Percentiles rank a stretch among this genome's conserved stretches.
phyloP scores from a whole-genome alignment of 2,329 filamentous ascomycete species.

The Hypoxylon sp. region DNA sequence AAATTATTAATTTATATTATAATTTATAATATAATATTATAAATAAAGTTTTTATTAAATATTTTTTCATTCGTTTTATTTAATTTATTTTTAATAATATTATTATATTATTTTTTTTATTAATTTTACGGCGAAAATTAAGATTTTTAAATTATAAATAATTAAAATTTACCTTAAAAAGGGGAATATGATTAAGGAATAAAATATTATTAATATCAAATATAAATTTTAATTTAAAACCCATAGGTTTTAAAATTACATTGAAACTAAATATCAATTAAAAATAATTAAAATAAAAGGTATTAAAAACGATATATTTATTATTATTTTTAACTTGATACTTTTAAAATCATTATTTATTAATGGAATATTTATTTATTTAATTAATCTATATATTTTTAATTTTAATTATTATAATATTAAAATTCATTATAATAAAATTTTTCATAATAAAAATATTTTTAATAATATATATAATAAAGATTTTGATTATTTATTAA shows the following conservation, averaged over 20 bases:
- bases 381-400: too few relatives aligned
- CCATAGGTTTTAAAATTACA: too few relatives aligned
- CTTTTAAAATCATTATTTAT: too few relatives aligned
- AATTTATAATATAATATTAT: constrained; percentile 1
- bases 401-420: too few relatives aligned
- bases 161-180: too few relatives aligned
- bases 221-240: neutral
- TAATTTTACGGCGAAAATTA: neutral
- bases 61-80: neutral
- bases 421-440: neutral
- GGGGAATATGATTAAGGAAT: neutral
- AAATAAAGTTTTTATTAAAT: too few relatives aligned
- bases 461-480: neutral
- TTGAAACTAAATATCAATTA: neutral
- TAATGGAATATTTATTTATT: too few relatives aligned
- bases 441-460: neutral
- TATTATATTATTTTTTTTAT: neutral
- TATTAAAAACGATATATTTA: neutral
- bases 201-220: neutral
- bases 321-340: neutral
- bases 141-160: neutral
- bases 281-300: neutral
- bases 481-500: too few relatives aligned
- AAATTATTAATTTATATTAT: neutral
- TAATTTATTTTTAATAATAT: neutral